These are phyloP conservation scores for Sporodiniella umbellata DNA, from an alignment of 371 early-diverging fungal species.

Conservation along the genomic window DNA sequence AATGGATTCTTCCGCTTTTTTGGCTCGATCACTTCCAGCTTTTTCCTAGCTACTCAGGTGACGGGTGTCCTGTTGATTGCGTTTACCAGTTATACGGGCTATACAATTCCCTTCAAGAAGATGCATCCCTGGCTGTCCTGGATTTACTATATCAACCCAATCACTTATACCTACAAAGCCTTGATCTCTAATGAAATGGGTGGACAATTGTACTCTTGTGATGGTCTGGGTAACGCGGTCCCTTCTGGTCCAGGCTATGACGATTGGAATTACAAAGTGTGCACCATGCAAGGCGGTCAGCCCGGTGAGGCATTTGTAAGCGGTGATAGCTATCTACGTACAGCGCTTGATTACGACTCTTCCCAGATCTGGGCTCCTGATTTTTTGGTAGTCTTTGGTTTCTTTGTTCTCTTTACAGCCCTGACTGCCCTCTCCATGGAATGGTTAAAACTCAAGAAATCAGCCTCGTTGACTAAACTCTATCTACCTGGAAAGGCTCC, in stretches of 20 bases:
- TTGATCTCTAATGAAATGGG: constrained; percentile 71
- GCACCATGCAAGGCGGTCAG: constrained; percentile 55
- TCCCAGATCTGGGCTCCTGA: constrained; percentile 31
- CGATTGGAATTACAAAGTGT: constrained; percentile 54
- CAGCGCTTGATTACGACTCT: constrained; percentile 42
- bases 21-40: constrained; percentile 50
- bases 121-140: constrained; percentile 71
- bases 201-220: constrained; percentile 54
- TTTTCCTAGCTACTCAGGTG: constrained; percentile 53
- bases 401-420: constrained; percentile 43
- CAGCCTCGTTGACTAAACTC: constrained; percentile 43
- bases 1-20: constrained; percentile 39
- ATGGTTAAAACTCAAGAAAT: constrained; percentile 34
- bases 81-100: constrained; percentile 60
- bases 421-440: constrained; percentile 46
- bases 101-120: constrained; percentile 53
- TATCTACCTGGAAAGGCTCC: constrained; percentile 37
- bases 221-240: constrained; percentile 32
- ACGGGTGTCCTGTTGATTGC: constrained; percentile 58
- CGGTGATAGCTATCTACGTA: constrained; percentile 60
- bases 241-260: constrained; percentile 56
- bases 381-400: constrained; percentile 22
- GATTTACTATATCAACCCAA: constrained; percentile 72
- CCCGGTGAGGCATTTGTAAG: constrained; percentile 48
- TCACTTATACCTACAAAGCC: constrained; percentile 67